Conservation (phyloP, 768 basidiomycete species). For the Boletus pseudo-olivaceus region DNA sequence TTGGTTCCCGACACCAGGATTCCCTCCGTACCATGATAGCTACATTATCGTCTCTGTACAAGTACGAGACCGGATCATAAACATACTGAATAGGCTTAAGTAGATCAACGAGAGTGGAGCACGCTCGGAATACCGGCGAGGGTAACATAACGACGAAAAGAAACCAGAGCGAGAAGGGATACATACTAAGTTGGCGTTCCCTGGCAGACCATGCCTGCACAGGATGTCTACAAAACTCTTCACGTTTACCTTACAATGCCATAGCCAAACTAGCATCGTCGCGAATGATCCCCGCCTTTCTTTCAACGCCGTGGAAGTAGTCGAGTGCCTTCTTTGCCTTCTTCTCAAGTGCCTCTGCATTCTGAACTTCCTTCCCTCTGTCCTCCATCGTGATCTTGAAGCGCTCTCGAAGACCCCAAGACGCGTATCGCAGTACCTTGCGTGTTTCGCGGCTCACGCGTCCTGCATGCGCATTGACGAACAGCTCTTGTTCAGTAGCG, state of each 20-base stretch:
- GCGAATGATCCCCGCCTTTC: conserved; percentile 42
- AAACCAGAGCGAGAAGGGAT: not conserved
- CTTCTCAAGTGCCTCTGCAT: conserved; percentile 72
- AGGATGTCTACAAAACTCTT: not conserved
- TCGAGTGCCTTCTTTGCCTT: conserved; percentile 66
- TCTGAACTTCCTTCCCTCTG: conserved; percentile 68
- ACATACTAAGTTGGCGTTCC: too few species aligned
- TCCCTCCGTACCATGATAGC: too few species aligned
- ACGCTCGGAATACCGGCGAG: not conserved
- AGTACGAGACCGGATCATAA: too few species aligned
- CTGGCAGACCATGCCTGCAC: not conserved
- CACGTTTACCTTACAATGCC: conserved; percentile 4
- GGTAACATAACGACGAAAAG: conserved; percentile 5
- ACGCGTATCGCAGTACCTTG: conserved; percentile 86
- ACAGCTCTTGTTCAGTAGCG: conserved; percentile 51
- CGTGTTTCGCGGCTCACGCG: conserved; percentile 82
- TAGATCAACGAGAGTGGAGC: conserved; percentile 9
- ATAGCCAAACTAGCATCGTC: conserved; percentile 21
- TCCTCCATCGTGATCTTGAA: conserved; percentile 82
- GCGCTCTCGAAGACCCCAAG: conserved; percentile 85
- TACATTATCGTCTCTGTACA: too few species aligned
- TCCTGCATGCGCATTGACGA: conserved; percentile 62
- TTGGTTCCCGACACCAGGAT: too few species aligned
- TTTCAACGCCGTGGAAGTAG: conserved; percentile 58
- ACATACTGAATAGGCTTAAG: conserved; percentile 8